Evolutionary conservation across 257 asterid species (phyloP).

Genomic region (Solanum chaucha): DNA sequence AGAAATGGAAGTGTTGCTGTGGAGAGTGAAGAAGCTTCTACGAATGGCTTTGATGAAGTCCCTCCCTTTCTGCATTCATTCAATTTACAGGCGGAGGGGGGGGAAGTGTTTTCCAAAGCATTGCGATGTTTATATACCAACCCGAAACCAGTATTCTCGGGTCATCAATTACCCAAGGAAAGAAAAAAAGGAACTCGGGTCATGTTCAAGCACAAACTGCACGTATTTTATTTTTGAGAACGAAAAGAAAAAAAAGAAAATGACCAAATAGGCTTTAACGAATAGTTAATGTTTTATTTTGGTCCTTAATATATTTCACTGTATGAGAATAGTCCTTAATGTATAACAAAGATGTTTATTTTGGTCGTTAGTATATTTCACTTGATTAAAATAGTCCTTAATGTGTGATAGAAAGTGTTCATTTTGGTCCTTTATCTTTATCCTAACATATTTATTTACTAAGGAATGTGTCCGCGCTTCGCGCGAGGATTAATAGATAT

Average conservation of each 20-base stretch:
- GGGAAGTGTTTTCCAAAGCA: not conserved
- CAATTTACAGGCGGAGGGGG: not conserved
- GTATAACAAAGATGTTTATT: not conserved
- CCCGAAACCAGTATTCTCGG: not conserved
- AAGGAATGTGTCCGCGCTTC: too few relatives aligned
- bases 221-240: not conserved
- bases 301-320: too few relatives aligned
- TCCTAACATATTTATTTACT: too few relatives aligned
- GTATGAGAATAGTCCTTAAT: not conserved
- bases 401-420: not conserved
- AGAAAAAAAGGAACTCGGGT: not conserved
- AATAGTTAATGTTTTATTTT: too few relatives aligned
- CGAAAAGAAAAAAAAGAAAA: too few relatives aligned
- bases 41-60: conserved; percentile 2
- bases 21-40: not conserved
- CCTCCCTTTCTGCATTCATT: conserved; percentile 7
- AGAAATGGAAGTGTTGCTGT: not conserved
- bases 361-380: too few relatives aligned
- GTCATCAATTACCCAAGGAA: not conserved
- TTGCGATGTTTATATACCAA: not conserved
- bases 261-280: too few relatives aligned
- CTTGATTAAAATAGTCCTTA: too few relatives aligned
- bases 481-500: too few relatives aligned
- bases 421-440: not conserved
- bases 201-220: not conserved